phyloP scores from a whole-genome alignment of 495 filamentous ascomycete species.

The Aspergillus biplanus region DNA sequence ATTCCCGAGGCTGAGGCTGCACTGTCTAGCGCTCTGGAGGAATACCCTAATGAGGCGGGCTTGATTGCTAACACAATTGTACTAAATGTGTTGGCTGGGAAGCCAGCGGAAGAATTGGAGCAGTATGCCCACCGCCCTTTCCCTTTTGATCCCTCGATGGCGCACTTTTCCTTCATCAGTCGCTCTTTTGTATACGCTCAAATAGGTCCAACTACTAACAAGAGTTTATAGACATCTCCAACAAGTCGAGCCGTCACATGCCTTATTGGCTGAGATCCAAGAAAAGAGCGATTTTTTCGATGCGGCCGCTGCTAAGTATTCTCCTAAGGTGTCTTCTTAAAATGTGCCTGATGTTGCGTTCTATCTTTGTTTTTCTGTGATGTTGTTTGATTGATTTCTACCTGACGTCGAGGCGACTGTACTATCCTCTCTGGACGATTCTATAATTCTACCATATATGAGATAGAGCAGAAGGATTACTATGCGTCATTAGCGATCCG shows the following conservation, averaged over 20 bases:
- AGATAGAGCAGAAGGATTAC: too few species aligned
- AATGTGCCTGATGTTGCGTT: slow-evolving; percentile 19
- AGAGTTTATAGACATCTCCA: slow-evolving; percentile 55
- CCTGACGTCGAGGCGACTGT: not conserved
- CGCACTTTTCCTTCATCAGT: too few species aligned
- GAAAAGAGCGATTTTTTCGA: slow-evolving; percentile 83
- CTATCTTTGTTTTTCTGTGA: slow-evolving; percentile 9
- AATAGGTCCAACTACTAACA: slow-evolving; percentile 24
- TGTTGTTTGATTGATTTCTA: slow-evolving; percentile 26
- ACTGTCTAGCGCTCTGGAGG: slow-evolving; percentile 75
- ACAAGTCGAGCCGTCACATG: slow-evolving; percentile 61
- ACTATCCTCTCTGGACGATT: too few species aligned
- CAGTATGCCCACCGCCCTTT: slow-evolving; percentile 48
- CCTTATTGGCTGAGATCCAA: slow-evolving; percentile 66
- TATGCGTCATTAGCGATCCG: too few species aligned
- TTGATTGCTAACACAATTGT: slow-evolving; percentile 83
- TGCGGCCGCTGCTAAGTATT: slow-evolving; percentile 76
- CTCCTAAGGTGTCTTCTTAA: slow-evolving; percentile 68
- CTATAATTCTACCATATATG: too few species aligned
- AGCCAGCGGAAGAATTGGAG: slow-evolving; percentile 62
- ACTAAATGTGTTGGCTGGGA: slow-evolving; percentile 73
- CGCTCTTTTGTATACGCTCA: not conserved
- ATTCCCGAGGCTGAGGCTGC: slow-evolving; percentile 88
- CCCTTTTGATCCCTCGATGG: not conserved
- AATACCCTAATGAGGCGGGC: slow-evolving; percentile 70